Evolutionary conservation across 2,329 filamentous ascomycete genomes (phyloP).

Genomic region (Scopulariopsis brevicaulis): DNA sequence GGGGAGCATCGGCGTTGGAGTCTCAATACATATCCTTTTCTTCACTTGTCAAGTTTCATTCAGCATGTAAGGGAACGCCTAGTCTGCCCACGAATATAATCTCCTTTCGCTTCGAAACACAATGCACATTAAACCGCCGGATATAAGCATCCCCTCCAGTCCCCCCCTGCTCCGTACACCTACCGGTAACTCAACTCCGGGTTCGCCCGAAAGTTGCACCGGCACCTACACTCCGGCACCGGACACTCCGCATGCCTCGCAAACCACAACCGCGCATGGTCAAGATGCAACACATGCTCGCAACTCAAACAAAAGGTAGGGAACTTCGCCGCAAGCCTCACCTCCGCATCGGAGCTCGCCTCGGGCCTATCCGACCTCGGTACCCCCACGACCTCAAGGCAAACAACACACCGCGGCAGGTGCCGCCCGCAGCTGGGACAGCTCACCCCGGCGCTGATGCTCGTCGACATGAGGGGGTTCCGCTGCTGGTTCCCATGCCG

Average conservation of each 20-base stretch:
- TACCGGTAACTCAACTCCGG: conserved; percentile 43
- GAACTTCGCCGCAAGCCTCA: conserved; percentile 42
- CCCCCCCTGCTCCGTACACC: neutral
- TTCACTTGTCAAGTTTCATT: no score
- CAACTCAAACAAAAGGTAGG: conserved; percentile 60
- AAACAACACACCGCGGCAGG: conserved; percentile 56
- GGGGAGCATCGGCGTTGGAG: no score
- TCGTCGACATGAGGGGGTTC: conserved; percentile 48
- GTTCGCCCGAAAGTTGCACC: conserved; percentile 50
- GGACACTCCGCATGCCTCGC: conserved; percentile 53
- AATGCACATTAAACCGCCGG: neutral
- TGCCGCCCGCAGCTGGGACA: conserved; percentile 58
- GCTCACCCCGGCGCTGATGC: conserved; percentile 48
- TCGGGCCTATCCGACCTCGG: conserved; percentile 49
- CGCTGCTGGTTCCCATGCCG: conserved; percentile 9
- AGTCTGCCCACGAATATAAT: neutral
- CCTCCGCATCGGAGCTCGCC: conserved; percentile 32
- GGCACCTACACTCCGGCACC: conserved; percentile 56
- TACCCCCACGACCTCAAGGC: conserved; percentile 54
- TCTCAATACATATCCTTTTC: no score
- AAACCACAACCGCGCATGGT: conserved; percentile 59
- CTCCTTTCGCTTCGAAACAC: neutral
- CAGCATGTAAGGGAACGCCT: no score
- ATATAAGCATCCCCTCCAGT: neutral
- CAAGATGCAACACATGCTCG: conserved; percentile 56